Evolutionary conservation across 2,329 filamentous ascomycete species (phyloP).

Genomic region (Penicillium sp.): DNA sequence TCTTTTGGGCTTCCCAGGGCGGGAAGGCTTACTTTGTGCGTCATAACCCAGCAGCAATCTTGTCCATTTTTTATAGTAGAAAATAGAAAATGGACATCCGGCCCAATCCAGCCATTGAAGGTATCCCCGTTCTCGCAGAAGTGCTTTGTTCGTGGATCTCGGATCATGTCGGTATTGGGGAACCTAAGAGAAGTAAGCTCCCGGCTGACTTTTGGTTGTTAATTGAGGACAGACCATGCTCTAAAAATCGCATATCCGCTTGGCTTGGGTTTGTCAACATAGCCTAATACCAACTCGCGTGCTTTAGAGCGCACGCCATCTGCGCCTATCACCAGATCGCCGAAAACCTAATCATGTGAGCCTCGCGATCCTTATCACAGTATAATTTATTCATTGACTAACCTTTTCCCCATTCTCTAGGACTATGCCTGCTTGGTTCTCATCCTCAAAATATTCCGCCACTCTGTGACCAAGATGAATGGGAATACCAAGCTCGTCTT

Average conservation of each 20-base stretch:
- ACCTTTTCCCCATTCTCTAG: conserved; percentile 55
- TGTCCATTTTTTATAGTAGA: conserved; percentile 58
- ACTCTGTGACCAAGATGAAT: conserved; percentile 60
- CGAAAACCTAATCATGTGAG: not conserved
- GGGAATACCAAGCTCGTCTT: conserved; percentile 58
- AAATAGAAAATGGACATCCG: conserved; percentile 50
- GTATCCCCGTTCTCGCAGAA: conserved; percentile 59
- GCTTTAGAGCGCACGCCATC: conserved; percentile 62
- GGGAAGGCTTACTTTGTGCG: conserved; percentile 50
- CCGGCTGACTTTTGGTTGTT: too few relatives aligned
- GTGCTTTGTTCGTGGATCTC: conserved; percentile 40
- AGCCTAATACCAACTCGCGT: conserved; percentile 50
- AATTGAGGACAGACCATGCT: conserved; percentile 22
- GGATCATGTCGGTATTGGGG: conserved; percentile 26
- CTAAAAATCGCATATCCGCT: conserved; percentile 36
- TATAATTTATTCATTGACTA: not conserved
- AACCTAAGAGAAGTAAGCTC: conserved; percentile 17
- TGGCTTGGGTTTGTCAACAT: conserved; percentile 39
- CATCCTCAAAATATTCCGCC: conserved; percentile 60
- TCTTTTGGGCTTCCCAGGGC: too few relatives aligned
- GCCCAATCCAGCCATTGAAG: conserved; percentile 58
- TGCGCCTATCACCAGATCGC: conserved; percentile 58
- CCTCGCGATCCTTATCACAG: too few relatives aligned
- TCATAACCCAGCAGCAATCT: conserved; percentile 61
- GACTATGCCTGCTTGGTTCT: conserved; percentile 55